Percentiles rank a stretch among this genome's conserved stretches.
phyloP scores from a whole-genome alignment of 192 early-diverging fungal genomes.

The Backusella parvicylindrica region DNA sequence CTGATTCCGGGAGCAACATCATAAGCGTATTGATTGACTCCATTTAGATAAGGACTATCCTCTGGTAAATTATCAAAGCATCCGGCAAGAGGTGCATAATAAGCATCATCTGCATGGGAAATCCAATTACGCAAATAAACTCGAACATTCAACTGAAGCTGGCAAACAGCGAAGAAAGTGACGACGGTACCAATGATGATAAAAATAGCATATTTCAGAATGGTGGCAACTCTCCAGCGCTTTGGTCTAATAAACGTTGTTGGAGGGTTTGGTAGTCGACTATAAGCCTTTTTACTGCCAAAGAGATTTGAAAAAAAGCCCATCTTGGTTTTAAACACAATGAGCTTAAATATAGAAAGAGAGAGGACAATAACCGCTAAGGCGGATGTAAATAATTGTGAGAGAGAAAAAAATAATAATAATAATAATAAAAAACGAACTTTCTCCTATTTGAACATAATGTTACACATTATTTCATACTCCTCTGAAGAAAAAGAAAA shows the following conservation, averaged over 20 bases:
- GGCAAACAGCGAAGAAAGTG: conserved; percentile 26
- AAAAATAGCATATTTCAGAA: conserved; percentile 16
- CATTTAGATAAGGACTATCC: conserved; percentile 22
- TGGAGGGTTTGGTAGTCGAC: not conserved
- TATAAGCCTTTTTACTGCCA: not conserved
- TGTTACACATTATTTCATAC: not conserved
- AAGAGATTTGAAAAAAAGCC: not conserved
- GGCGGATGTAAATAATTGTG: not conserved
- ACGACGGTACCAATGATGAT: conserved; percentile 11
- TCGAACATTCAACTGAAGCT: conserved; percentile 36
- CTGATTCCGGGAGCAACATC: conserved; percentile 31
- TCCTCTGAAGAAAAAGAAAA: not conserved
- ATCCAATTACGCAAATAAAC: conserved; percentile 40
- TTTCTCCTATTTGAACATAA: too few relatives aligned
- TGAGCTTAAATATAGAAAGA: not conserved
- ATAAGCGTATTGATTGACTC: conserved; percentile 13
- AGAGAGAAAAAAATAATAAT: not conserved
- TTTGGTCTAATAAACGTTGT: conserved; percentile 17
- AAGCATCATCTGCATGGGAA: conserved; percentile 30
- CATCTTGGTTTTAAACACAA: conserved; percentile 1
- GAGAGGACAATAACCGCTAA: not conserved
- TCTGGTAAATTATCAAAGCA: conserved; percentile 33
- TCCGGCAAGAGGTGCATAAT: conserved; percentile 26
- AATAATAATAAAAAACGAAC: too few relatives aligned
- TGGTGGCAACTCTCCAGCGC: conserved; percentile 7